Evolutionary conservation across 306 rosid species (phyloP), one percentile per base, ranked within the genome.

Genomic region (Elaeagnus macrophylla): DNA sequence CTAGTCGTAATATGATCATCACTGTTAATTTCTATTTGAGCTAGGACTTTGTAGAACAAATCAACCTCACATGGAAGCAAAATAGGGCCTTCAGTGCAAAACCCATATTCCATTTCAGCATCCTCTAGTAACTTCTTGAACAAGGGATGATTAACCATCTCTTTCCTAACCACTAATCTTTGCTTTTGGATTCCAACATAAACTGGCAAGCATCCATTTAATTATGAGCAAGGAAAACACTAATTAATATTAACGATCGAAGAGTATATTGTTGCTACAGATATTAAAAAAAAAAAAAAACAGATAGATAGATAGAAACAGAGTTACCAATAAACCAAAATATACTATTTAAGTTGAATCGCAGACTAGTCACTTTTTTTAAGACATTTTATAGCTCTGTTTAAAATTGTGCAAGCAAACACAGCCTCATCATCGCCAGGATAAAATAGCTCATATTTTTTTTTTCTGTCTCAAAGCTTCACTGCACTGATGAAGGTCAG

Each of bases 21-120:
- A 6, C 64, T 65, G 2, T 62, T 73, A 6, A 11, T 64, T 48
- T 71, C 78, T 71, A 85, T 80, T 81, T 84, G 75, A 7, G 76
- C 68, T 48, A 86, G 44, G 6, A 76, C 82, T n/a, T 76, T 39
- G 39, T 25, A 58, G 65, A 89, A 89, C 16, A 75, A 66, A 32
- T 64, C 75, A 17, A 79, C 90, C 0, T 77, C 59, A 10, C 95
- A 89, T 36, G 94, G 95, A 51, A 89, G 81, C 65, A 77, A 69
- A 6, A 85, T 50, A 0, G 96, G 97, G 3, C 96, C 93, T 16
- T 86, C 67, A 13, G 73, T 68, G 15, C 37, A 50, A 16, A 69
- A 71, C 0, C 95, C 96, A 51, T 72, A 82, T 64, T 91, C 93
- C 38, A 17, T 40, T 61, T 84, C 85, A 4, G 91, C 89, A 13